Evolutionary conservation across 805 yeast genomes (phyloP).

Genomic region (Nakazawaea wyomingensis): DNA sequence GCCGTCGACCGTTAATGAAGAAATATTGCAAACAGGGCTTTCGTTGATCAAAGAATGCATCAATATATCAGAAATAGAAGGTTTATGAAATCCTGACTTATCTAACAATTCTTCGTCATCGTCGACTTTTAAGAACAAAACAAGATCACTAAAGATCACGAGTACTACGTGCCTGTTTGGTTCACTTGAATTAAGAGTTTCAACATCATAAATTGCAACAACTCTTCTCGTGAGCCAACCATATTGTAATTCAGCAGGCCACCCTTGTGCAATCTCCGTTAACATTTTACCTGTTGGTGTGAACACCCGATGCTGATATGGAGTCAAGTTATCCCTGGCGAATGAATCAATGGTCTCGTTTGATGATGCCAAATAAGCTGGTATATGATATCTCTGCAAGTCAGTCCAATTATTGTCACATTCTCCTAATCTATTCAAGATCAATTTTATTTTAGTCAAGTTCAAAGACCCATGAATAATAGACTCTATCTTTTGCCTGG

Average conservation of each 20-base stretch:
- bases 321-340: constrained; percentile 50
- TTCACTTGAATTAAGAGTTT: constrained; percentile 21
- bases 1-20: constrained; percentile 59
- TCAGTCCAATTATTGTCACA: constrained; percentile 35
- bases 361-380: constrained; percentile 45
- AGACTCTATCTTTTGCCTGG: constrained; percentile 50
- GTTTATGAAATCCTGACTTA: constrained; percentile 29
- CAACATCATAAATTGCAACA: constrained; percentile 58
- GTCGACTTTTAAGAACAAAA: constrained; percentile 55
- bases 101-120: constrained; percentile 32
- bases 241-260: constrained; percentile 84
- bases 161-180: constrained; percentile 45
- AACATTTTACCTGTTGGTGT: constrained; percentile 89
- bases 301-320: constrained; percentile 63
- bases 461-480: constrained; percentile 68
- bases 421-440: constrained; percentile 49
- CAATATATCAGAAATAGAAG: constrained; percentile 70
- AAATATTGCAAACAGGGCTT: constrained; percentile 66
- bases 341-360: constrained; percentile 74
- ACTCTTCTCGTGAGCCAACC: constrained; percentile 88
- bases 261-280: constrained; percentile 74
- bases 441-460: constrained; percentile 62
- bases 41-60: constrained; percentile 91
- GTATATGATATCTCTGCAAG: constrained; percentile 23
- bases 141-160: constrained; percentile 75